Evolutionary conservation across 345 rosid genomes (phyloP).

Genomic region (Crucihimalaya himalaica): DNA sequence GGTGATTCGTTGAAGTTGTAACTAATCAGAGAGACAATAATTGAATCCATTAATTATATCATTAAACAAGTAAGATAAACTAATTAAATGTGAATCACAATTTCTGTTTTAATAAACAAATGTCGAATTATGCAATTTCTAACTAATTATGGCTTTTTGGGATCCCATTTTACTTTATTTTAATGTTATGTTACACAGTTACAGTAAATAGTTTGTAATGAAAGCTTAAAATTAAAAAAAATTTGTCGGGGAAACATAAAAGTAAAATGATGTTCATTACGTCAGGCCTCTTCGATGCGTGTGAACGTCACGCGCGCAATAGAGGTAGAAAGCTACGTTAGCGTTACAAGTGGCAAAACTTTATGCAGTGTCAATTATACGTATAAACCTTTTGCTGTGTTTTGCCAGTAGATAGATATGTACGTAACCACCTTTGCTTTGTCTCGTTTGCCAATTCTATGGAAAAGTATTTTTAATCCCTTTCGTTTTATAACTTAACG

Average conservation of each 20-base stretch:
- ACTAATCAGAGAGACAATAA: not conserved
- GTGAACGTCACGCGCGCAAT: conserved; percentile 22
- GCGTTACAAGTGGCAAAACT: conserved; percentile 41
- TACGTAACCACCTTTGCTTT: conserved; percentile 24
- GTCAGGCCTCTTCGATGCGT: conserved; percentile 27
- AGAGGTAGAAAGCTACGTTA: conserved; percentile 18
- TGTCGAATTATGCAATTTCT: not conserved
- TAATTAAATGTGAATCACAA: not conserved
- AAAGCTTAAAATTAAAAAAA: not conserved
- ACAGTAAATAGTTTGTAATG: not conserved
- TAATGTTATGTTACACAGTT: not conserved
- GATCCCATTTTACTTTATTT: not conserved
- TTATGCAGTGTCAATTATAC: conserved; percentile 28
- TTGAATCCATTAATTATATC: not conserved
- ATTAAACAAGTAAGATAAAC: not conserved
- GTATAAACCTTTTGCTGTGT: conserved; percentile 10
- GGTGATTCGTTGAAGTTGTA: not conserved
- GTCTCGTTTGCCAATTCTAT: too few species aligned
- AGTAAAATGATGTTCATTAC: conserved; percentile 22
- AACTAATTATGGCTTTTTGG: not conserved
- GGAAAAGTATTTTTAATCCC: not conserved
- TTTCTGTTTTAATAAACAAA: not conserved
- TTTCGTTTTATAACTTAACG: conserved; percentile 11
- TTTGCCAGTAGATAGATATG: conserved; percentile 4
- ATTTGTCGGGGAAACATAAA: not conserved